These are phyloP conservation scores for Mucor velutinosus DNA, from an alignment of 371 early-diverging fungal species.

Conservation along the genomic window DNA sequence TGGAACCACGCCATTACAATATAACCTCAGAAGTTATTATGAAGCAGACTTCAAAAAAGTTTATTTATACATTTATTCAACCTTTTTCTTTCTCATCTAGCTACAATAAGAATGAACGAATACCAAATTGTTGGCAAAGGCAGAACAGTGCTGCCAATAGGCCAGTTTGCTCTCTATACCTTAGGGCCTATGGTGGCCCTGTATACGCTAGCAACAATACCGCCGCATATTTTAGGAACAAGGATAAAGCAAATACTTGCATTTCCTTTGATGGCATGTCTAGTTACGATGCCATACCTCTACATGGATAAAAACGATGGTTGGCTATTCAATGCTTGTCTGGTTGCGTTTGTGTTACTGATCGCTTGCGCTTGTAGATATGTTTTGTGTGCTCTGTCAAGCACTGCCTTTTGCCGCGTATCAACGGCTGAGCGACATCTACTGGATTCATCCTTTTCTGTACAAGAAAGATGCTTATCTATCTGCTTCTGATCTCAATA, in stretches of 20 bases:
- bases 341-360: background rate
- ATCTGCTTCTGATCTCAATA: background rate
- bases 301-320: conserved; percentile 12
- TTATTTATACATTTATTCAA: too few relatives aligned
- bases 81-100: background rate
- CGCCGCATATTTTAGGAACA: conserved; percentile 2
- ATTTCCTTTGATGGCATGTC: conserved; percentile 4
- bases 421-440: conserved; percentile 12
- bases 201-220: conserved; percentile 2
- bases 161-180: conserved; percentile 2
- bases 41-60: too few relatives aligned
- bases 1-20: too few relatives aligned
- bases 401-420: conserved; percentile 12
- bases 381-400: conserved; percentile 19
- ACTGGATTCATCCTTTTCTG: conserved; percentile 12
- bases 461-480: conserved; percentile 16
- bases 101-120: background rate
- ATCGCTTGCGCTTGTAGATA: conserved; percentile 1
- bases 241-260: conserved; percentile 2
- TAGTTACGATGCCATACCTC: background rate
- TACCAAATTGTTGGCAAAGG: background rate
- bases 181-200: background rate
- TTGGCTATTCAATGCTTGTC: background rate
- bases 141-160: conserved; percentile 1
- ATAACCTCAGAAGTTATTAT: too few relatives aligned